Percentiles rank a stretch among this genome's conserved stretches.
These are phyloP conservation scores for Neurospora sp. DNA, from an alignment of 495 filamentous ascomycete species.

Conservation along the genomic window DNA sequence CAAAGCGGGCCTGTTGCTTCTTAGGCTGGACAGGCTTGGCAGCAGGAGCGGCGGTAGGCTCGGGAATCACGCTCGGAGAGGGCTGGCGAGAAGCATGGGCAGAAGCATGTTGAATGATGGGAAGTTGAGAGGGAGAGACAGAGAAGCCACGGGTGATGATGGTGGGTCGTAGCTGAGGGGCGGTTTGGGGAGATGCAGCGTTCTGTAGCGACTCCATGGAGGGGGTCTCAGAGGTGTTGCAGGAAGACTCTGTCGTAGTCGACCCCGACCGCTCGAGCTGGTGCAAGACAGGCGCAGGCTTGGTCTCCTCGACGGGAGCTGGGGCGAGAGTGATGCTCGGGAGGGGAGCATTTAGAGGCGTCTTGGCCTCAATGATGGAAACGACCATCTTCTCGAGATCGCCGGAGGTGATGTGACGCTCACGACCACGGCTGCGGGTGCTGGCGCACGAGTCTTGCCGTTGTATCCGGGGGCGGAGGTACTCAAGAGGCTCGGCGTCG, in stretches of 20 bases:
- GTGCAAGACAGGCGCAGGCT: constrained; percentile 22
- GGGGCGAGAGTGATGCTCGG: constrained; percentile 33
- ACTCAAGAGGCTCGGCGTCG: constrained; percentile 43
- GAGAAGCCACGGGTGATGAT: constrained; percentile 84
- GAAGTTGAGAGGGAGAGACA: constrained; percentile 70
- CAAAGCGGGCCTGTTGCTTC: constrained; percentile 44
- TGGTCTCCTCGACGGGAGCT: constrained; percentile 4
- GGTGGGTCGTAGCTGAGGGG: constrained; percentile 42
- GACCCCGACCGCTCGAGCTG: constrained; percentile 23
- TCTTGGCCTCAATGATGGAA: constrained; percentile 70
- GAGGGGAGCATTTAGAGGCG: constrained; percentile 49
- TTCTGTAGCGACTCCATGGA: constrained; percentile 24
- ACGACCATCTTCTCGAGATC: constrained; percentile 85
- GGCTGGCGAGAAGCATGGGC: constrained; percentile 14
- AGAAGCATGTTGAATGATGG: constrained; percentile 40
- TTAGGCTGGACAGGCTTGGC: constrained; percentile 37
- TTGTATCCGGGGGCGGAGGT: constrained; percentile 47
- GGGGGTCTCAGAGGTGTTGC: constrained; percentile 17
- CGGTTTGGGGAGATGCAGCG: constrained; percentile 20
- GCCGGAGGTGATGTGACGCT: constrained; percentile 83
- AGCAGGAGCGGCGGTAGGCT: constrained; percentile 34
- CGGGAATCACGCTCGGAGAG: constrained; percentile 28
- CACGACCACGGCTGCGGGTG: constrained; percentile 56
- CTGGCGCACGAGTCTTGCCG: constrained; percentile 45
- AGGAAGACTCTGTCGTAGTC: constrained; percentile 27